Evolutionary conservation across 2,329 filamentous ascomycete species (phyloP), one percentile per base, ranked within the genome.

Genomic region (Colletotrichum abscissum): DNA sequence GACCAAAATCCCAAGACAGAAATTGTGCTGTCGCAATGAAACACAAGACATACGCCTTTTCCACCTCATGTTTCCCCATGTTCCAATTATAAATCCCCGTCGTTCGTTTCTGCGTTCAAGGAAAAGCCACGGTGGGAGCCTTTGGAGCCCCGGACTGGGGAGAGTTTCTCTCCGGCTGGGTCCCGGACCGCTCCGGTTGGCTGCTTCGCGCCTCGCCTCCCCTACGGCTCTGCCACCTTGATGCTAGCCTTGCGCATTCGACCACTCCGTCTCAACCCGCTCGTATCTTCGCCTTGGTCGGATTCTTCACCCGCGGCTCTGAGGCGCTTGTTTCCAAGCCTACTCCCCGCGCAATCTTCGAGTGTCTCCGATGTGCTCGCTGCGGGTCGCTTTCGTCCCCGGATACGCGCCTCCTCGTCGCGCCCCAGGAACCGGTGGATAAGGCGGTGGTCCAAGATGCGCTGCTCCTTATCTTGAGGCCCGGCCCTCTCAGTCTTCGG

Each of bases 401-500:
- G 82, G 0, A 86, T 86, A 73, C 80, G 86, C 55, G 86, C 85
- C 81, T 96, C 94, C 68, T 95, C 92, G 2, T 92, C 89, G 0
- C 91, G 87, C 28, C 91, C 89, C 6, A 98, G 84, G 78, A 98
- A 98, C 0, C 96, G 92, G 81, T 98, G 94, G 4, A 98, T 89
- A 0, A 89, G 92, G n/a, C 96, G 88, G 79, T 98, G 95, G 80
- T 98, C 96, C 73, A 97, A 87, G 1, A 97, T 86, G 11, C 91
- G 84, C 79, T 92, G 89, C 76, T 93, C 91, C 70, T 90, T 92
- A 80, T 98, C 97, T 24, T 89, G 82, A 19, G 91, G 90, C 0
- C 94, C 94, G 30, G 93, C 91, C 74, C 88, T 93, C 73, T 98
- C 93, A 0, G 97, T 98, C 86, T 99, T 98, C 6, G 97, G 97